Evolutionary conservation across 108 stramenopile genomes (phyloP).

Genomic region (Skeletonema menzelii): DNA sequence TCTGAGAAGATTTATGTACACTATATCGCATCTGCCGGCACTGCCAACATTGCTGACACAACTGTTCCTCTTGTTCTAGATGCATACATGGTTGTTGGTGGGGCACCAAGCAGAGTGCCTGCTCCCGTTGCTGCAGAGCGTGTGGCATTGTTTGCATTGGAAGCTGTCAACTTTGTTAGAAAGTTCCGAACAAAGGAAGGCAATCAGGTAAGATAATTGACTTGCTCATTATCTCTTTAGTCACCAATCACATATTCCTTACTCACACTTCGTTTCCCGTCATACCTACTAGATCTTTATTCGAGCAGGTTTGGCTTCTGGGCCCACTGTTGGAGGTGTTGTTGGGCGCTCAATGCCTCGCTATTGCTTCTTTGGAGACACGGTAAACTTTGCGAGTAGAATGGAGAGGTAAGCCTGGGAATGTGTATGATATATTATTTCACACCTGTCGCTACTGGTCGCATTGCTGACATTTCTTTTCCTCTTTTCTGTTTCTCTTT

Average conservation of each 20-base stretch:
- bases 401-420: too few relatives aligned
- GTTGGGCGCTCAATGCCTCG: conserved; percentile 39
- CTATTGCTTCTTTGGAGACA: conserved; percentile 43
- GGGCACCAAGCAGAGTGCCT: conserved; percentile 31
- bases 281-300: conserved; percentile 14
- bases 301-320: conserved; percentile 37
- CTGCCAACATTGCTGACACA: too few relatives aligned
- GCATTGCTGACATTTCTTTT: too few relatives aligned
- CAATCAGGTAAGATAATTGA: conserved; percentile 11
- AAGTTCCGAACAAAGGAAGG: conserved; percentile 33
- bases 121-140: conserved; percentile 43
- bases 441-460: too few relatives aligned
- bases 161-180: conserved; percentile 36
- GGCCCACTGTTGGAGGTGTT: conserved; percentile 26
- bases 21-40: too few relatives aligned
- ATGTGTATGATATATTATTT: too few relatives aligned
- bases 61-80: not conserved
- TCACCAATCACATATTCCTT: not conserved
- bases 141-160: conserved; percentile 38
- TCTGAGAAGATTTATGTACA: not conserved
- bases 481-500: too few relatives aligned
- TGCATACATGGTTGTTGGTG: conserved; percentile 44
- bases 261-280: not conserved
- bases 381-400: conserved; percentile 28
- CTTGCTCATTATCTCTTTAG: not conserved